Base-by-base conservation (phyloP, 768 basidiomycete genomes). In the Cytidiella melzeri region DNA sequence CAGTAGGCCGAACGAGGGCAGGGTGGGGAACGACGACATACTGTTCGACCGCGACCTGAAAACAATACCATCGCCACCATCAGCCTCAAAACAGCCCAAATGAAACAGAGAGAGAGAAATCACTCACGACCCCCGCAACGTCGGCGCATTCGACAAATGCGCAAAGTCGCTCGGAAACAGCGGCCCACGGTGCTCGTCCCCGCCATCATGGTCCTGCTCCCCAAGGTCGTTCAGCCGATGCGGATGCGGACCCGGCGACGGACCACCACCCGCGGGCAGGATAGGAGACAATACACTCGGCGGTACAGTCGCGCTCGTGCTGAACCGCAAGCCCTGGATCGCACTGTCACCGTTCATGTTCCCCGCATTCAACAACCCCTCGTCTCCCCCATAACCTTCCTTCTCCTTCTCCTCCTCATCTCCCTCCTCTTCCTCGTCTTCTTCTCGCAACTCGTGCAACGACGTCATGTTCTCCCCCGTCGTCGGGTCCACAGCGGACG, bases 121-220 rank as follows among this genome's bases (percentile, higher is more conserved):
- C 21, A 64, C 75, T 40, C 57, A 76, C 75, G 72, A 79, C 15
- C 76, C 77, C 12, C 67, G 64, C 57, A 90, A 66, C 20, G 84
- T 89, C 19, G 88, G 87, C 27, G 77, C 78, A 28, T 75, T 56
- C 21, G 78, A 76, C 54, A 92, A 64, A 47, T 76, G 75, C 26
- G 86, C 79, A 65, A 92, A 94, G 61, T 79, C 87, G 55, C 79
- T 84, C 3, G 87, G 87, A 69, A 94, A 94, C 5, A 92, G 67
- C 12, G 89, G 81, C 1, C 70, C 73, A 4, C 87, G n/a, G n/a
- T n/a, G 74, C 55, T 88, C 86, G 7, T 74, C 77, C n/a, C 77
- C 67, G 3, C 73, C 65, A 60, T 79, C 69, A 57, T 80, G 77
- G 11, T 64, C 59, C 10, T 53, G n/a, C n/a, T n/a, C n/a, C n/a